These are phyloP conservation scores for Sphaerulina vaccinii DNA, from an alignment of 2,329 filamentous ascomycete genomes.

Conservation along the genomic window DNA sequence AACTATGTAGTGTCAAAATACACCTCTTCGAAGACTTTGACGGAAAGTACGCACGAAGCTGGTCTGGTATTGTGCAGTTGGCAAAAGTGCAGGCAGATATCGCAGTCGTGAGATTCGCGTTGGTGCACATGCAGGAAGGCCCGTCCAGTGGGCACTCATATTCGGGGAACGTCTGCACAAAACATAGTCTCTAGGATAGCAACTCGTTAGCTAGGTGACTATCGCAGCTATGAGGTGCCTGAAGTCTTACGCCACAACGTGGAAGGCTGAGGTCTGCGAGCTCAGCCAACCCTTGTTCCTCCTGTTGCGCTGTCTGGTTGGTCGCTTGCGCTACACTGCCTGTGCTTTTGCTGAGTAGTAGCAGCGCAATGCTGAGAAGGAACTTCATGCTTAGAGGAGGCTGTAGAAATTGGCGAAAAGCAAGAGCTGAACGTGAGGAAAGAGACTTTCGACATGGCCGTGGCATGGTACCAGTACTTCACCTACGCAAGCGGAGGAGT, in stretches of 20 bases:
- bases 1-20: constrained; percentile 10
- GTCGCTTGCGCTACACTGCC: background rate
- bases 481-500: background rate
- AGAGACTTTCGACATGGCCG: background rate
- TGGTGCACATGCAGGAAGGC: constrained; percentile 21
- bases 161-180: constrained; percentile 21
- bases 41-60: constrained; percentile 12
- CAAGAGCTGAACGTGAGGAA: background rate
- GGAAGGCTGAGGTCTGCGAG: constrained; percentile 16
- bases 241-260: constrained; percentile 17
- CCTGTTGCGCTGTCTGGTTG: background rate
- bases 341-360: background rate
- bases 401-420: background rate
- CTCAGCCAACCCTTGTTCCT: constrained; percentile 2
- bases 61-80: constrained; percentile 24
- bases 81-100: constrained; percentile 21
- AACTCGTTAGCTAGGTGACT: background rate
- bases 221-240: too few relatives aligned
- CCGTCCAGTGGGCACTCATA: constrained; percentile 18
- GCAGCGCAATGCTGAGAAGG: background rate
- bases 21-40: background rate
- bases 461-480: background rate
- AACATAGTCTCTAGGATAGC: constrained; percentile 18
- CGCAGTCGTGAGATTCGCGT: constrained; percentile 22
- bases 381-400: constrained; percentile 2